Percentiles rank a stretch among this genome's conserved stretches.
These are phyloP conservation scores for Chrysanthemum makinoi DNA, from an alignment of 129 eudicot species.

Conservation along the genomic window DNA sequence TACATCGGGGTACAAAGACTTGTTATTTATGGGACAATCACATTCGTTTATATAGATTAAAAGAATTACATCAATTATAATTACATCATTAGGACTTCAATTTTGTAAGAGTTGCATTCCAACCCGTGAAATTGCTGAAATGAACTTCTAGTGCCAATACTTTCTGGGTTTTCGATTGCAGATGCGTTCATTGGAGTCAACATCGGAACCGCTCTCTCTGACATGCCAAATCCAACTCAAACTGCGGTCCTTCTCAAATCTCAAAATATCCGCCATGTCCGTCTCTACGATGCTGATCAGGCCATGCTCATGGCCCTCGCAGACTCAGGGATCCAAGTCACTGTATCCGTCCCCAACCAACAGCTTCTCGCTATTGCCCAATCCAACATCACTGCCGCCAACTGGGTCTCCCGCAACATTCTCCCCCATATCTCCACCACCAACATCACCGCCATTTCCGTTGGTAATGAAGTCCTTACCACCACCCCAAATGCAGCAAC, in stretches of 20 bases:
- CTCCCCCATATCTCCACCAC: conserved; percentile 32
- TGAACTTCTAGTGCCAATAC: background rate
- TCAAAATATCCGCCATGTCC: conserved; percentile 65
- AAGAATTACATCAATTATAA: too few relatives aligned
- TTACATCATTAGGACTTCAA: background rate
- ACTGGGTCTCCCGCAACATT: conserved; percentile 38
- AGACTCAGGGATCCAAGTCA: conserved; percentile 58
- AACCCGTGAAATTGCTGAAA: background rate
- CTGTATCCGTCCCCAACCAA: conserved; percentile 36
- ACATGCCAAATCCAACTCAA: conserved; percentile 84
- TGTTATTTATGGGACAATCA: too few relatives aligned
- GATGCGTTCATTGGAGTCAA: conserved; percentile 67
- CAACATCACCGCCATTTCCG: conserved; percentile 42
- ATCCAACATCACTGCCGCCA: conserved; percentile 39
- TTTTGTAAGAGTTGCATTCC: background rate
- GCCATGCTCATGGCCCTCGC: conserved; percentile 75
- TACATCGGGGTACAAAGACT: too few relatives aligned
- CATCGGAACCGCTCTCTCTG: conserved; percentile 76
- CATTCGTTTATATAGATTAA: too few relatives aligned
- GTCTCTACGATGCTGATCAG: conserved; percentile 69
- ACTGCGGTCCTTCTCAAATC: conserved; percentile 67
- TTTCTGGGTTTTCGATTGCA: background rate
- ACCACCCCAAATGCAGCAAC: conserved; percentile 36
- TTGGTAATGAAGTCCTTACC: conserved; percentile 40
- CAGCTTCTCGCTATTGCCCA: conserved; percentile 42